These are phyloP conservation scores for Isabelozyma gotoi DNA, from an alignment of 805 yeast species.

Conservation along the genomic window DNA sequence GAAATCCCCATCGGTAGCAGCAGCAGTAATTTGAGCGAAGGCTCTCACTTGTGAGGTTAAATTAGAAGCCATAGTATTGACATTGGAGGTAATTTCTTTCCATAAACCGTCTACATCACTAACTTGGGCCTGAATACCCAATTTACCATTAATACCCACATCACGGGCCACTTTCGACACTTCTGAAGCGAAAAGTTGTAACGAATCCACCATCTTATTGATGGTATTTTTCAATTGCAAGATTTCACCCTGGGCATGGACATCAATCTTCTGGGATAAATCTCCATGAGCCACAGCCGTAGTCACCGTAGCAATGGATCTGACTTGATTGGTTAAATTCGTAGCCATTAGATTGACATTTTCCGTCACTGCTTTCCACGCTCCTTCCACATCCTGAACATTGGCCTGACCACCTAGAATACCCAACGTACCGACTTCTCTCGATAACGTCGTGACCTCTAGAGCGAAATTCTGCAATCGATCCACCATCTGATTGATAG, in stretches of 20 bases:
- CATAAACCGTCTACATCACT: constrained; percentile 88
- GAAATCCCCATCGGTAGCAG: constrained; percentile 92
- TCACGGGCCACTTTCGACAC: constrained; percentile 89
- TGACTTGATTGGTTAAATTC: constrained; percentile 67
- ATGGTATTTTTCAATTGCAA: constrained; percentile 82
- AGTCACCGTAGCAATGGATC: constrained; percentile 86
- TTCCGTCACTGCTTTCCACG: constrained; percentile 50
- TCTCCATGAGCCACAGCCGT: constrained; percentile 93
- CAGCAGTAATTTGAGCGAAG: constrained; percentile 89
- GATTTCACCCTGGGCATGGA: constrained; percentile 89
- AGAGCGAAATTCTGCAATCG: constrained; percentile 48
- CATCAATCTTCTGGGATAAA: constrained; percentile 79
- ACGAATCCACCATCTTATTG: constrained; percentile 89
- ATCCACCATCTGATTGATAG: constrained; percentile 53
- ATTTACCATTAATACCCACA: constrained; percentile 90
- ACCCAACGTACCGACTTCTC: constrained; percentile 49
- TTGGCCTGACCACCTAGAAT: constrained; percentile 51
- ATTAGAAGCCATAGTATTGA: constrained; percentile 92
- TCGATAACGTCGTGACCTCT: constrained; percentile 46
- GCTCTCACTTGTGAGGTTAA: constrained; percentile 91
- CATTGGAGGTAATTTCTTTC: constrained; percentile 90
- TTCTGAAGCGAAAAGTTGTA: constrained; percentile 84
- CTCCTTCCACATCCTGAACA: constrained; percentile 52
- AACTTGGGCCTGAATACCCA: constrained; percentile 90
- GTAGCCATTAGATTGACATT: constrained; percentile 50